Base-by-base conservation (phyloP, 2,329 filamentous ascomycete genomes). In the Talaromyces sp. region DNA sequence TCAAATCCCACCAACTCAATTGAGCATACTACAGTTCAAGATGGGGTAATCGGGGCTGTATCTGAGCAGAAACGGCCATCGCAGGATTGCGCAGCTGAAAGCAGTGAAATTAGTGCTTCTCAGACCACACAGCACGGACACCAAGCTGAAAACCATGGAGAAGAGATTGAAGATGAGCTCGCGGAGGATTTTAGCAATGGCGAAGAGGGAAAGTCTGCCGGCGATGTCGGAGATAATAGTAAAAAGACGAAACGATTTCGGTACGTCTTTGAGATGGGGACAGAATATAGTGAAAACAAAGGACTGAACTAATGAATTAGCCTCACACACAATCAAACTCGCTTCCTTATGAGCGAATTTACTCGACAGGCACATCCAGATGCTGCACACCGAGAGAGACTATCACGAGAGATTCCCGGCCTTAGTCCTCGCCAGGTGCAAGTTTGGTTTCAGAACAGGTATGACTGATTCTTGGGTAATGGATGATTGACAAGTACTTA, bases 361-460 rank as follows among this genome's bases (percentile, higher is more conserved):
- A 89, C 91, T 58, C 91, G 94, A 66, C 91, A 97, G 70, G 90
- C 92, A 22, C 92, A 97, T 70, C 92, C 92, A 7, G 92, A 97
- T 75, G 92, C 92, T 40, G 89, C 89, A 48, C 91, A 96, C 72
- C 83, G 92, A 62, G 92, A 96, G 71, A 83, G 91, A 48, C 79
- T 97, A 37, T 93, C 92, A 3, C 81, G 88, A 62, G 91, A 97
- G 71, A 97, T 97, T 46, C 92, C 93, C 33, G 93, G 92, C 0
- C 77, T 97, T 51, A 96, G 89, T 67, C 90, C 92, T 37, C 85
- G 92, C 61, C 92, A 97, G 71, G 93, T 97, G 22, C 92, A 97
- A 73, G 92, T 97, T 52, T 97, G 92, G 93, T 97, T 97, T 75
- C 92, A 97, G 75, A 97, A 97, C 75, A 85, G 92, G 92, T 96